These are phyloP conservation scores for Boletus pseudopeckii DNA, from an alignment of 768 basidiomycete species.

Conservation along the genomic window DNA sequence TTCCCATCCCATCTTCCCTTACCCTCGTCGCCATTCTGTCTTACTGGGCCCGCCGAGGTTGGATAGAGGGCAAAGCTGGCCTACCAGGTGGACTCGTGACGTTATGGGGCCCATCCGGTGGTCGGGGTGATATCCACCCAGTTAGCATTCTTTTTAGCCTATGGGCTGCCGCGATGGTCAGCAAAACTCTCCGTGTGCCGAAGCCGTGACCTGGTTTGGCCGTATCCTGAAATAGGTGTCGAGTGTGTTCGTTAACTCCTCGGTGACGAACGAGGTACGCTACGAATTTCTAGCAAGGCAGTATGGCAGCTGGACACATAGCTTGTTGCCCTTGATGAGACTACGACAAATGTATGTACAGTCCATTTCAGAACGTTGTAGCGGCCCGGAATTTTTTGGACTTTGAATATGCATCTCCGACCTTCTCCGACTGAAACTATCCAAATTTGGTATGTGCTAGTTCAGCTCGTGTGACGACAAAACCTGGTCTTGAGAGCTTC, in stretches of 20 bases:
- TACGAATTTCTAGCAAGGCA: conserved; percentile 1
- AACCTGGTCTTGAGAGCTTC: too few relatives aligned
- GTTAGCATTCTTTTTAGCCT: conserved; percentile 71
- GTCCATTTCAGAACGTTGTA: too few relatives aligned
- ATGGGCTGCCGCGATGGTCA: conserved; percentile 97
- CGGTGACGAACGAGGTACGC: conserved; percentile 2
- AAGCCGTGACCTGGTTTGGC: conserved; percentile 49
- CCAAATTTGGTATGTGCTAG: too few relatives aligned
- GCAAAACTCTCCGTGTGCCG: conserved; percentile 89
- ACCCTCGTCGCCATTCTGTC: conserved; percentile 74
- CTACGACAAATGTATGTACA: conserved; percentile 14
- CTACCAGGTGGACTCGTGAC: conserved; percentile 73
- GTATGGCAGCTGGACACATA: not conserved
- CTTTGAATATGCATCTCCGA: too few relatives aligned
- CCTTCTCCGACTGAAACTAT: too few relatives aligned
- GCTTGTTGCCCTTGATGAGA: conserved; percentile 8
- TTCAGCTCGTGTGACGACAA: too few relatives aligned
- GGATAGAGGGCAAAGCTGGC: conserved; percentile 76
- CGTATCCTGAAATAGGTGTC: not conserved
- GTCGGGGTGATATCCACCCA: conserved; percentile 81
- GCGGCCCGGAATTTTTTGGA: too few relatives aligned
- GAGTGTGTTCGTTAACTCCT: not conserved
- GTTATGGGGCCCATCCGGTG: conserved; percentile 68
- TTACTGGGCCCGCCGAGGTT: conserved; percentile 80
- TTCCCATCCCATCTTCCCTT: conserved; percentile 92